Evolutionary conservation across 805 yeast species (phyloP).

Genomic region (Cyberlindnera galapagoensis): DNA sequence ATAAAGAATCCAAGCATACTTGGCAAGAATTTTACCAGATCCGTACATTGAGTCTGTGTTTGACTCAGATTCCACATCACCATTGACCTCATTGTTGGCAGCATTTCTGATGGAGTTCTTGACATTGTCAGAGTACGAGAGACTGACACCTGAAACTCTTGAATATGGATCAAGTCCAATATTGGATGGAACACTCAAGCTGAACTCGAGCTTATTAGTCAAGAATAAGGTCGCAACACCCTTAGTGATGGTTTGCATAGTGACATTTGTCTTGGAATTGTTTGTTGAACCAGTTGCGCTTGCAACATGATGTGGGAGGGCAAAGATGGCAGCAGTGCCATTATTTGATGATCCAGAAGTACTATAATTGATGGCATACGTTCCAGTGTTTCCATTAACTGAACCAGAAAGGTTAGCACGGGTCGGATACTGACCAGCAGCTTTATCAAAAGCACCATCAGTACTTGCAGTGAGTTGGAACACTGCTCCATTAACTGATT

Average conservation of each 20-base stretch:
- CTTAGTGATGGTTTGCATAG: slow-evolving; percentile 42
- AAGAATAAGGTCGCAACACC: slow-evolving; percentile 42
- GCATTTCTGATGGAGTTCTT: slow-evolving; percentile 27
- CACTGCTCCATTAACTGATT: slow-evolving; percentile 40
- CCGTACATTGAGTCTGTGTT: slow-evolving; percentile 80
- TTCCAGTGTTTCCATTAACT: slow-evolving; percentile 31
- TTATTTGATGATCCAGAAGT: slow-evolving; percentile 40
- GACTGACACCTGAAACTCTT: slow-evolving; percentile 23
- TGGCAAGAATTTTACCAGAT: slow-evolving; percentile 82
- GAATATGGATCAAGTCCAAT: slow-evolving; percentile 42
- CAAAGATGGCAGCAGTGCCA: slow-evolving; percentile 45
- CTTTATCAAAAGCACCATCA: slow-evolving; percentile 42
- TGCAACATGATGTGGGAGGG: slow-evolving; percentile 60
- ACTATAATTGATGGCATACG: slow-evolving; percentile 37
- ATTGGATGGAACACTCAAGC: slow-evolving; percentile 36
- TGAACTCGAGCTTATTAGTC: slow-evolving; percentile 33
- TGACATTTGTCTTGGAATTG: slow-evolving; percentile 27
- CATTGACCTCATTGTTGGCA: slow-evolving; percentile 29
- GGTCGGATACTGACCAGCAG: slow-evolving; percentile 58
- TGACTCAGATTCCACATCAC: slow-evolving; percentile 40
- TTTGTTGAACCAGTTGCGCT: slow-evolving; percentile 31
- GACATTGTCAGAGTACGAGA: slow-evolving; percentile 26
- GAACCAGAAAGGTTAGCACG: slow-evolving; percentile 39
- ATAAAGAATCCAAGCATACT: slow-evolving; percentile 81
- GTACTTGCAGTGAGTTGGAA: slow-evolving; percentile 60